These are phyloP conservation scores for Melaleuca quinquenervia DNA, from an alignment of 345 rosid genomes.

Conservation along the genomic window DNA sequence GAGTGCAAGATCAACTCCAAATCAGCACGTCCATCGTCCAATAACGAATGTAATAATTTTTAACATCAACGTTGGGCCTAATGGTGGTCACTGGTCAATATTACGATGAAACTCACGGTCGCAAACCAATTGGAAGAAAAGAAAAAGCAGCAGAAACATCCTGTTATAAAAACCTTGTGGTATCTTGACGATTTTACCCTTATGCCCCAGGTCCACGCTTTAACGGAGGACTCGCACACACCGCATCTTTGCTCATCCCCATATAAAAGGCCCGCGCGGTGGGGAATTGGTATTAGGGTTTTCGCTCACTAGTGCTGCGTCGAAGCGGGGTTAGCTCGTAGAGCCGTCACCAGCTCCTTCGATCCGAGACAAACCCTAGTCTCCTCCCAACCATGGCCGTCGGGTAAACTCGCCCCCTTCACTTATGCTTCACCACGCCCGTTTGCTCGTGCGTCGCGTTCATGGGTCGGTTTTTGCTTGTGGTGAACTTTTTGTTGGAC, in stretches of 20 bases:
- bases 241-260: not conserved
- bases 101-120: not conserved
- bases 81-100: not conserved
- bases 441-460: not conserved
- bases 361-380: not conserved
- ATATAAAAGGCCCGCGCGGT: not conserved
- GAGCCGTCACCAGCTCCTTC: not conserved
- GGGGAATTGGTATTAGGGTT: not conserved
- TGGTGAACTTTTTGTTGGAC: not conserved
- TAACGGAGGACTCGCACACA: not conserved
- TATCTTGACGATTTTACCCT: not conserved
- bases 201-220: not conserved
- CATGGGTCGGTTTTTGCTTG: not conserved
- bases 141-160: not conserved
- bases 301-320: not conserved
- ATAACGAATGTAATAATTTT: too few species aligned
- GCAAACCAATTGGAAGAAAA: not conserved
- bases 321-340: not conserved
- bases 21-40: too few species aligned
- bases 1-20: too few species aligned
- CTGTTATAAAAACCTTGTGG: not conserved
- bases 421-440: not conserved
- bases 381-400: constrained; percentile 21
- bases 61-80: too few species aligned
- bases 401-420: constrained; percentile 8